Base-by-base conservation (phyloP, 805 yeast genomes). In the Nakazawaea sp. region DNA sequence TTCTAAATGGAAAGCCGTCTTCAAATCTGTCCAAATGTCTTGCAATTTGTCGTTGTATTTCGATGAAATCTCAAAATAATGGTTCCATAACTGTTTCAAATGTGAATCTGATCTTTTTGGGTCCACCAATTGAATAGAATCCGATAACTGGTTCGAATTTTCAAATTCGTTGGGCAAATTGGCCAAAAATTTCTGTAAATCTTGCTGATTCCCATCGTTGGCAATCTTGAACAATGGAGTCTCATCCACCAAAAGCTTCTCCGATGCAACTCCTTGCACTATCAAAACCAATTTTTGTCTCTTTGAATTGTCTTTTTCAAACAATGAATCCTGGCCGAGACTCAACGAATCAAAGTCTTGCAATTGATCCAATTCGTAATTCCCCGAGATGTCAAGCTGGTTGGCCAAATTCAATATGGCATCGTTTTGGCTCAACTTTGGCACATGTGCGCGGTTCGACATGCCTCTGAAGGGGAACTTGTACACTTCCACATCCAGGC, bases 321-420 rank as follows among this genome's bases (percentile, higher is more conserved):
- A 45, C 16, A 46, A 36, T 20, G 45, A 41, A 1, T 49, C 35
- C 19, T 34, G 42, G 5, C 42, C 42, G 12, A 39, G 12, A 8
- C 12, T 16, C 33, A 39, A 30, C 8, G 32, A 25, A 8, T 27
- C 26, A 12, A 19, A 6, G 16, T 26, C 16, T 7, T 26, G 9
- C 18, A 34, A 34, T 5, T 18, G 7, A 5, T 60, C 61, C 28
- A 69, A 40, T 23, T 53, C 47, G 44, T 60, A 63, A 41, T 52
- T 51, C 17, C 57, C 59, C 17, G 68, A 58, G 18, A 65, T 58
- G 17, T 60, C 71, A 36, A 68, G 58, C 39, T 59, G 62, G 45
- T 70, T 74, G 27, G 73, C 68, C 43, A 72, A 59, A 46, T 65
- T 68, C 38, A 62, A 49, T 23, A 61, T 50, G 2, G 72, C 66